A percentile compares a stretch with the other conserved stretches of the same genome.
phyloP scores from a whole-genome alignment of 2,329 filamentous ascomycete genomes.

The Fusarium neocosmosporiellum region DNA sequence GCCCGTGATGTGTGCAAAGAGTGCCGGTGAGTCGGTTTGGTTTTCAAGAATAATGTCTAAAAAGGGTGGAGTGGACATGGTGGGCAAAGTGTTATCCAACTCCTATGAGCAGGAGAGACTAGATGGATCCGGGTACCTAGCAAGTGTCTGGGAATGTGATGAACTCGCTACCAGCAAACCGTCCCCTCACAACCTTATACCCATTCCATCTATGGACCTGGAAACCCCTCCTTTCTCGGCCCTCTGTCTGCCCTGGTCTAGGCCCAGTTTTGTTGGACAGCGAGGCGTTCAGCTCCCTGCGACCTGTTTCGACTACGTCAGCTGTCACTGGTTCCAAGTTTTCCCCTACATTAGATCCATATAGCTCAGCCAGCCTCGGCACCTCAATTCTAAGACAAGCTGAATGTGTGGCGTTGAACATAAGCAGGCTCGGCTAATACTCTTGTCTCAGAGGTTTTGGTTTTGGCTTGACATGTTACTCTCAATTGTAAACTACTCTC shows the following conservation, averaged over 20 bases:
- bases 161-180: neutral
- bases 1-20: constrained; percentile 79
- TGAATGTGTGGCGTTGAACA: neutral
- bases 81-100: neutral
- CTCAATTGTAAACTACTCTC: neutral
- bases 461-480: neutral
- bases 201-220: neutral
- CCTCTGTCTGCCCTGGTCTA: constrained; percentile 23
- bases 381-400: neutral
- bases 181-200: neutral
- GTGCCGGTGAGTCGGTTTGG: constrained; percentile 66
- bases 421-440: neutral
- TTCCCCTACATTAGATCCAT: neutral
- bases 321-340: constrained; percentile 19
- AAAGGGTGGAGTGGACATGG: constrained; percentile 43
- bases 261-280: constrained; percentile 31
- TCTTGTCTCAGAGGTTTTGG: neutral
- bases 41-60: constrained; percentile 74
- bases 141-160: neutral
- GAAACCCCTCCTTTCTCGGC: constrained; percentile 9
- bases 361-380: neutral
- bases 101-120: neutral
- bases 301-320: constrained; percentile 22
- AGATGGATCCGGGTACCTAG: neutral
- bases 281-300: neutral